Percentiles rank a stretch among this genome's conserved stretches.
Conservation (phyloP, 805 yeast species). For the Hanseniaspora singularis region DNA sequence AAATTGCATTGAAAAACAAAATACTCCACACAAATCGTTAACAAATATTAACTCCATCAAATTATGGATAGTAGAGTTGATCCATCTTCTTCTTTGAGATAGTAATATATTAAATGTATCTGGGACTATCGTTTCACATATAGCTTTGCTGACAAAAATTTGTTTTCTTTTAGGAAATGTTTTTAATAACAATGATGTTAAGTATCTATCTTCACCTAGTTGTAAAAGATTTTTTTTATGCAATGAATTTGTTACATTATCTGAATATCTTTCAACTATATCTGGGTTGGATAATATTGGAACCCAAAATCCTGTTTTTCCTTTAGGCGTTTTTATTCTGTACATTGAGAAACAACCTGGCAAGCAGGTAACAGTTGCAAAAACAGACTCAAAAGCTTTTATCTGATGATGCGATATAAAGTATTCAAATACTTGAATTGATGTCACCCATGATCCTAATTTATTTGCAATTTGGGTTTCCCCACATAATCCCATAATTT, state of each 20-base stretch:
- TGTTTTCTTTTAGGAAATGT: slow-evolving; percentile 86
- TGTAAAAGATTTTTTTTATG: slow-evolving; percentile 76
- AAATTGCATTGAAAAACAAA: slow-evolving; percentile 91
- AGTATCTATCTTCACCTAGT: slow-evolving; percentile 81
- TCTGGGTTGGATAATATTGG: slow-evolving; percentile 89
- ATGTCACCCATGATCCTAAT: slow-evolving; percentile 74
- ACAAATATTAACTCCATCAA: slow-evolving; percentile 76
- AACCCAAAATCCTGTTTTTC: slow-evolving; percentile 72
- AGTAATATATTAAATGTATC: slow-evolving; percentile 62
- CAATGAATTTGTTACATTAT: slow-evolving; percentile 69
- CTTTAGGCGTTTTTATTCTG: slow-evolving; percentile 81
- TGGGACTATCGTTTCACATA: slow-evolving; percentile 86
- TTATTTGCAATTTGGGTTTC: slow-evolving; percentile 87
- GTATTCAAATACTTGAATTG: slow-evolving; percentile 87
- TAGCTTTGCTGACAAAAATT: slow-evolving; percentile 78
- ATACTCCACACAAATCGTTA: slow-evolving; percentile 83
- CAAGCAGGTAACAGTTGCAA: slow-evolving; percentile 87
- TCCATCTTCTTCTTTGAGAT: slow-evolving; percentile 95
- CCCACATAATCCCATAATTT: slow-evolving; percentile 86
- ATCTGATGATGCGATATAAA: slow-evolving; percentile 90
- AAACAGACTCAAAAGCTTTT: slow-evolving; percentile 87
- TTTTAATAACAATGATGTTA: slow-evolving; percentile 72
- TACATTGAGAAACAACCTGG: slow-evolving; percentile 94
- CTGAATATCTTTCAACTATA: slow-evolving; percentile 82
- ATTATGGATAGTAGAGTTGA: slow-evolving; percentile 87